Percentiles rank a stretch among this genome's conserved stretches.
phyloP scores from a whole-genome alignment of 2,329 filamentous ascomycete species.

The Aspergillus ochraceoroseus region DNA sequence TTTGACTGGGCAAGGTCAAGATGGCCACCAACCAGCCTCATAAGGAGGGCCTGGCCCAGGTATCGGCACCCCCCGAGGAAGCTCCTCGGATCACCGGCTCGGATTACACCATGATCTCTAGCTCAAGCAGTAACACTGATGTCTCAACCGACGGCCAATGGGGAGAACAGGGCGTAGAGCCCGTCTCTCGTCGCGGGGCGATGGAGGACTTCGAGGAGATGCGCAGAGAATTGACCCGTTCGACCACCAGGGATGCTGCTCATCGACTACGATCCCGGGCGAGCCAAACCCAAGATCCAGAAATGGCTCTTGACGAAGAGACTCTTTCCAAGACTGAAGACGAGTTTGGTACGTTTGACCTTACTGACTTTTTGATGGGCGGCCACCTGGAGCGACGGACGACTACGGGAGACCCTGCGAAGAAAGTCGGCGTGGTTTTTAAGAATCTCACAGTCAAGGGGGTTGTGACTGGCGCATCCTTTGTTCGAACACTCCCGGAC shows the following conservation, averaged over 20 bases:
- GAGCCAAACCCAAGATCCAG: slow-evolving; percentile 36
- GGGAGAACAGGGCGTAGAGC: slow-evolving; percentile 58
- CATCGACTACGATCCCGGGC: slow-evolving; percentile 26
- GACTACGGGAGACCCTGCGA: slow-evolving; percentile 59
- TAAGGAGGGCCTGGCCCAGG: slow-evolving; percentile 9
- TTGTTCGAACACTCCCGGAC: slow-evolving; percentile 67
- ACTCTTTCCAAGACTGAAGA: slow-evolving; percentile 20
- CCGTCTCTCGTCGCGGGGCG: slow-evolving; percentile 50
- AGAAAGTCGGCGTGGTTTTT: slow-evolving; percentile 73
- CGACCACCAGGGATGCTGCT: slow-evolving; percentile 25
- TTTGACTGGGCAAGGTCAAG: too few species aligned
- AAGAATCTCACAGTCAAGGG: slow-evolving; percentile 72
- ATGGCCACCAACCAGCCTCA: slow-evolving; percentile 11
- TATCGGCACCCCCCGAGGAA: slow-evolving; percentile 9
- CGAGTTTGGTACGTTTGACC: slow-evolving; percentile 53
- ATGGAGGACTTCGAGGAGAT: slow-evolving; percentile 59
- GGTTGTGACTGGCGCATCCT: slow-evolving; percentile 59
- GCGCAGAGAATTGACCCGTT: slow-evolving; percentile 49
- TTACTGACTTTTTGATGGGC: slow-evolving; percentile 65
- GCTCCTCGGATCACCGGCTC: slow-evolving; percentile 11
- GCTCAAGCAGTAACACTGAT: slow-evolving; percentile 19
- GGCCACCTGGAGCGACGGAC: slow-evolving; percentile 71
- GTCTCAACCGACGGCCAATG: slow-evolving; percentile 50
- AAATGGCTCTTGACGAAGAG: slow-evolving; percentile 47
- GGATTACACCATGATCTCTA: slow-evolving; percentile 15